Conservation (phyloP, 2,329 filamentous ascomycete genomes). For the Ploettnerulaceae sp. region DNA sequence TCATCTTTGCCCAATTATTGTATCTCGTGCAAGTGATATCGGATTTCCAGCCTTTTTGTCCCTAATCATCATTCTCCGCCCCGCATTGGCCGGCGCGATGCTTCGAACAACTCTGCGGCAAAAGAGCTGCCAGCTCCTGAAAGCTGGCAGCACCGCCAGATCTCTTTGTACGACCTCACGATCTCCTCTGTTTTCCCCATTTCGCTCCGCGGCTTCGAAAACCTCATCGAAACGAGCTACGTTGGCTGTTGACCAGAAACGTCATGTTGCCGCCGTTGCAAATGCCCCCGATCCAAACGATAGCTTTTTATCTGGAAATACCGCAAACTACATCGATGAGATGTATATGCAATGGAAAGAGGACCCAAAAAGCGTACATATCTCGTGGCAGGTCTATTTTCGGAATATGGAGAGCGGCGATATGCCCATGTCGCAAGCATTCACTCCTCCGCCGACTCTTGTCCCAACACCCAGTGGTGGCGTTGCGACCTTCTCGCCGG, state of each 20-base stretch:
- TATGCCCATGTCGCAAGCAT: conserved; percentile 96
- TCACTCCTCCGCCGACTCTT: conserved; percentile 90
- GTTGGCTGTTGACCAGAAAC: conserved; percentile 43
- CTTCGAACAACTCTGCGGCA: conserved; percentile 64
- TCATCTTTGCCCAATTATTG: conserved; percentile 6
- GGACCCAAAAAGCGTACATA: conserved; percentile 87
- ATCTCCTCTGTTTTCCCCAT: conserved; percentile 38
- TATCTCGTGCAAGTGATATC: conserved; percentile 9
- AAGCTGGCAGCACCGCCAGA: conserved; percentile 44
- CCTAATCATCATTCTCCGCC: conserved; percentile 12
- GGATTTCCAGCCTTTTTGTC: conserved; percentile 4
- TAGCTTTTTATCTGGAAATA: conserved; percentile 93
- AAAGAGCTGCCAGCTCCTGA: conserved; percentile 60
- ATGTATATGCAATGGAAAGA: conserved; percentile 99
- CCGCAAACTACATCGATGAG: conserved; percentile 98
- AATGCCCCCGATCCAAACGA: conserved; percentile 75
- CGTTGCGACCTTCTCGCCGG: conserved; percentile 67
- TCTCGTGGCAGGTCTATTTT: conserved; percentile 99
- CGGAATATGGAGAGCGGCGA: conserved; percentile 98
- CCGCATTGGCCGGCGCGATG: conserved; percentile 53
- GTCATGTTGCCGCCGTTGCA: conserved; percentile 51
- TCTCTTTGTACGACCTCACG: conserved; percentile 34
- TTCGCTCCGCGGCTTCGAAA: conserved; percentile 36
- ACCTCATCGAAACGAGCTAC: conserved; percentile 44
- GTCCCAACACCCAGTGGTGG: conserved; percentile 77